Evolutionary conservation across 2,329 filamentous ascomycete genomes (phyloP), one percentile per base, ranked within the genome.

Genomic region (Penicillium brevicompactum): DNA sequence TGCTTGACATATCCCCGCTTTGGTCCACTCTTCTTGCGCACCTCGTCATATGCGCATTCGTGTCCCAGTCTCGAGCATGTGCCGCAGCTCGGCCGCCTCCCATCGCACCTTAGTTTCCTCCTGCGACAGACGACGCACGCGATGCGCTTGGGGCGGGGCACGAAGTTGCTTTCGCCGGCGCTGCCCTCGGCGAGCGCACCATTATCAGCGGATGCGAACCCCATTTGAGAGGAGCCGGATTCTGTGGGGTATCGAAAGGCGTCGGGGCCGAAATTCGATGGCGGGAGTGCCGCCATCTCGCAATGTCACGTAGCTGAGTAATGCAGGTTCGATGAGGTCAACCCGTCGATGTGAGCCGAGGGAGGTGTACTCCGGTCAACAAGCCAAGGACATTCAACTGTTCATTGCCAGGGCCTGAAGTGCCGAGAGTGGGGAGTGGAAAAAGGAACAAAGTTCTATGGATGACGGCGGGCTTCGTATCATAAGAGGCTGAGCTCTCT

Each of bases 1-100:
- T 92, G 88, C 80, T 96, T 96, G 58, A 96, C 92, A 71, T 97
- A 96, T 66, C 92, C 92, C 70, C 92, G 84, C 79, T 96, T 96
- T 2, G 92, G 92, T 2, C 92, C 92, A 72, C 92, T 96, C 84
- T 96, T 96, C 77, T 91, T 90, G 71, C 92, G 85, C 66, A 93
- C 88, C 77, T 96, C 92, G 70, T 96, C 92, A 70, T 96, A 96
- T 58, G 89, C 87, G 77, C 92, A 96, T 52, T 88, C 84, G 74
- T 97, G 92, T 42, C 90, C 87, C 48, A 96, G 79, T n/a, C 92
- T 83, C 31, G 89, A 87, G 74, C 92, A 97, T 24, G 92, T 96
- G 66, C 89, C 91, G 71, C 92, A 96, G 64, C 89, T 91, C 21
- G 92, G 92, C 60, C 89, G 87, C 50, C 84, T 79, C 37, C 92